Conservation (phyloP, 495 filamentous ascomycete species). For the Cenococcum geophilum region DNA sequence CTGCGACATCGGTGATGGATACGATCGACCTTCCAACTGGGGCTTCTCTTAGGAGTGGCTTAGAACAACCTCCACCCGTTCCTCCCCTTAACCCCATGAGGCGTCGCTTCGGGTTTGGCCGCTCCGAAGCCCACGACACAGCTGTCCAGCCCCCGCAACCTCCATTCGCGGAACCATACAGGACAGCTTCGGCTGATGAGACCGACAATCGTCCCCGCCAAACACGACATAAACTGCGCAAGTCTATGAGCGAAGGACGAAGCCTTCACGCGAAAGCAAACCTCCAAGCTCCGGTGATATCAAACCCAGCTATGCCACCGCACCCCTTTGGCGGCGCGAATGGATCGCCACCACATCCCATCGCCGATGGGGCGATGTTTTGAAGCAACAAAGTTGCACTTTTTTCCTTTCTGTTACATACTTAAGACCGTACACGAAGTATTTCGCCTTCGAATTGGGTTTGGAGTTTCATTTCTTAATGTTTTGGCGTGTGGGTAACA, state of each 20-base stretch:
- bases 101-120: conserved; percentile 33
- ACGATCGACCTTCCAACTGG: conserved; percentile 40
- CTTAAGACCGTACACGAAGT: background rate
- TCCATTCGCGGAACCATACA: conserved; percentile 20
- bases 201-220: conserved; percentile 13
- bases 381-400: background rate
- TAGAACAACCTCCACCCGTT: conserved; percentile 34
- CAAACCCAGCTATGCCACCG: conserved; percentile 24
- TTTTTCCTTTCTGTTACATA: conserved; percentile 4
- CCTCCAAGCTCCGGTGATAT: conserved; percentile 11
- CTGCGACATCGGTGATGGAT: conserved; percentile 63
- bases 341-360: conserved; percentile 24
- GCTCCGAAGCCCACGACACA: conserved; percentile 14
- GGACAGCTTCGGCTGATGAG: conserved; percentile 28
- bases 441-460: background rate
- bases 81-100: conserved; percentile 39
- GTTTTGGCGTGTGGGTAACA: conserved; percentile 4
- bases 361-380: conserved; percentile 29
- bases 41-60: conserved; percentile 38
- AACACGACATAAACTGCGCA: conserved; percentile 18
- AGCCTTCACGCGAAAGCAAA: conserved; percentile 18
- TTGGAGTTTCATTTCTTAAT: background rate
- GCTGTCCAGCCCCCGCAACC: conserved; percentile 13
- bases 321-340: conserved; percentile 9
- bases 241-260: conserved; percentile 29